These are phyloP conservation scores for Nemania sp. DNA, from an alignment of 2,329 filamentous ascomycete genomes.

Conservation along the genomic window DNA sequence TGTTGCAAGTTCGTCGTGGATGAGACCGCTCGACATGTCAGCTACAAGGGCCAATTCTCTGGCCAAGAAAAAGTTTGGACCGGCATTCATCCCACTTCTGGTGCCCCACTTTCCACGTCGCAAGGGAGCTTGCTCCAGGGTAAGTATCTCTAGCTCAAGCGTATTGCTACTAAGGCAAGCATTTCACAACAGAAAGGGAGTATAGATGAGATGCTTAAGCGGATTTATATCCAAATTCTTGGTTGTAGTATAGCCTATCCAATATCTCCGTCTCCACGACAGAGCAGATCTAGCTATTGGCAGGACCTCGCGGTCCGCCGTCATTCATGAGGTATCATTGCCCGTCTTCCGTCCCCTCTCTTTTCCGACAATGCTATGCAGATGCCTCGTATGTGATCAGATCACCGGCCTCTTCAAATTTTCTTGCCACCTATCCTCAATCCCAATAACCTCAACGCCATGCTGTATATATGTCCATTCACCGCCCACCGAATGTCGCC, in stretches of 20 bases:
- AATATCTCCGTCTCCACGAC: neutral
- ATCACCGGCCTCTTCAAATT: neutral
- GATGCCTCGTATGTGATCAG: neutral
- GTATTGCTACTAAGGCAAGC: neutral
- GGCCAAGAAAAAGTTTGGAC: conserved; percentile 9
- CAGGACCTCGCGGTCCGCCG: no score
- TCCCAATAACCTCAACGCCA: conserved; percentile 14
- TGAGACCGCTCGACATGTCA: neutral
- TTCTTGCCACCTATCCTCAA: neutral
- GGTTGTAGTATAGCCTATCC: neutral
- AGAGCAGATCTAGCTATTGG: neutral
- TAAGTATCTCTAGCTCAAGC: neutral
- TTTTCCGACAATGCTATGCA: neutral
- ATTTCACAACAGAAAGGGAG: no score
- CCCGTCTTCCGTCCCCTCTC: no score
- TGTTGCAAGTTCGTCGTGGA: neutral
- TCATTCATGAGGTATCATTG: no score
- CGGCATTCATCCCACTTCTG: conserved; percentile 10
- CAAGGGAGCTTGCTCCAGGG: neutral
- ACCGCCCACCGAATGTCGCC: neutral
- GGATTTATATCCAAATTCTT: neutral
- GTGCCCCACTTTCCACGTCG: conserved; percentile 1
- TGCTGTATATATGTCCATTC: conserved; percentile 10
- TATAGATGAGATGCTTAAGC: no score
- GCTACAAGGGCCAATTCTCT: neutral